A percentile compares a stretch with the other conserved stretches of the same genome.
phyloP scores from a whole-genome alignment of 208 protist species.

The Leishmania arabica region DNA sequence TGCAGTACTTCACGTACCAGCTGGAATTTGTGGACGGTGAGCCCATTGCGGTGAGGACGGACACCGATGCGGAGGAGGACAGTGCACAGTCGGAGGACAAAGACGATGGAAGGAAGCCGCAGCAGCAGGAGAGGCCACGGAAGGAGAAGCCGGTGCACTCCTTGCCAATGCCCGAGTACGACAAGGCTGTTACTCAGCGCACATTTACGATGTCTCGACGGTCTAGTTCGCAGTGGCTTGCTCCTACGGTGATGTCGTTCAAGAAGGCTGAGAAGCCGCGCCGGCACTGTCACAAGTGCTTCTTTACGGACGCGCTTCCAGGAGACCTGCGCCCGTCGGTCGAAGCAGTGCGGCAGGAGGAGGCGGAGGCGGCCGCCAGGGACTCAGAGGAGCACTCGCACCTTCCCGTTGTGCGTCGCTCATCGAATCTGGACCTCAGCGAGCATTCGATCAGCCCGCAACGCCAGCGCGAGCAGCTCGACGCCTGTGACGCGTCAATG shows the following conservation, averaged over 20 bases:
- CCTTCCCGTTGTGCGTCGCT: conserved; percentile 15
- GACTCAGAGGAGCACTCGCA: conserved; percentile 14
- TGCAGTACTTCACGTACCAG: conserved; percentile 42
- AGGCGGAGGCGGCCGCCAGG: background rate
- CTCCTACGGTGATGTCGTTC: background rate
- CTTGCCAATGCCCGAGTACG: conserved; percentile 19
- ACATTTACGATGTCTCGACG: background rate
- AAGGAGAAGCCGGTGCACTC: background rate
- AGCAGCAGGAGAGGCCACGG: background rate
- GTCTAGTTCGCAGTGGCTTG: background rate
- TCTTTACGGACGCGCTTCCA: conserved; percentile 27
- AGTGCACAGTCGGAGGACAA: conserved; percentile 3
- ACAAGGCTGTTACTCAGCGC: conserved; percentile 8
- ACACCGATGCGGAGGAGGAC: background rate
- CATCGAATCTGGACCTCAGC: conserved; percentile 11
- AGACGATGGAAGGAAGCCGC: background rate
- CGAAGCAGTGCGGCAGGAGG: background rate
- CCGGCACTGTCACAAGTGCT: conserved; percentile 28
- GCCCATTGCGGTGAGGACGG: conserved; percentile 23
- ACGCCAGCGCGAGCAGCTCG: conserved; percentile 3
- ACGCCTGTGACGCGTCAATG: background rate
- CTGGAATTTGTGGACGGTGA: conserved; percentile 20
- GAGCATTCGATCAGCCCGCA: conserved; percentile 8
- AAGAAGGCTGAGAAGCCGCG: conserved; percentile 4
- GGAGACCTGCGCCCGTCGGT: conserved; percentile 18